Evolutionary conservation across 345 rosid genomes (phyloP).

Genomic region (Moricandia arvensis): DNA sequence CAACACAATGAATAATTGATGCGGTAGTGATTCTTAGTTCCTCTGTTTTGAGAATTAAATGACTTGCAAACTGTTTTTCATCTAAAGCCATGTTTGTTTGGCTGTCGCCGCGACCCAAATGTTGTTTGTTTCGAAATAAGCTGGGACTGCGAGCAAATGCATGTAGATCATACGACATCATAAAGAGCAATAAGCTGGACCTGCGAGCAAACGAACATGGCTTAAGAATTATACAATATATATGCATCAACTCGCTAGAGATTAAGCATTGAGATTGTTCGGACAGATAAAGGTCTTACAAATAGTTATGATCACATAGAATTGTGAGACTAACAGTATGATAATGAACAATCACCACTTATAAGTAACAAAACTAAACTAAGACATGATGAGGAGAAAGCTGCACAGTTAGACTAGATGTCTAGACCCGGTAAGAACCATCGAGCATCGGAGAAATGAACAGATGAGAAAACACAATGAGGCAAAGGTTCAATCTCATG

Average conservation of each 20-base stretch:
- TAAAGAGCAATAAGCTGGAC: no score
- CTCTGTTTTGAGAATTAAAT: background rate
- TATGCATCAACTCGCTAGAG: no score
- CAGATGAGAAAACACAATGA: background rate
- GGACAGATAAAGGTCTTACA: no score
- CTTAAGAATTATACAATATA: no score
- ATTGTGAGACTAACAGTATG: background rate
- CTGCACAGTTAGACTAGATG: background rate
- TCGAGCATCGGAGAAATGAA: background rate
- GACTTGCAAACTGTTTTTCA: background rate
- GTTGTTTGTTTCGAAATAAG: no score
- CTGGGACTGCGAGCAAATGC: no score
- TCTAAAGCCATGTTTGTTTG: background rate
- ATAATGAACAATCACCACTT: no score
- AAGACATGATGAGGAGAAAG: background rate
- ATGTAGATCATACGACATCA: no score
- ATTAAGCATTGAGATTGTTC: no score
- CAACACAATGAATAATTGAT: background rate
- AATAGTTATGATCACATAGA: background rate
- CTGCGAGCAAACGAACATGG: no score
- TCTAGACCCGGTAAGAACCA: slow-evolving; percentile 25
- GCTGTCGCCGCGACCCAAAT: no score
- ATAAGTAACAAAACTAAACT: background rate
- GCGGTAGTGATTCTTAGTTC: background rate
- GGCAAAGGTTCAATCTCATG: background rate